Conservation (phyloP, 1,284 basidiomycete species). For the Stereum hirsutum region DNA sequence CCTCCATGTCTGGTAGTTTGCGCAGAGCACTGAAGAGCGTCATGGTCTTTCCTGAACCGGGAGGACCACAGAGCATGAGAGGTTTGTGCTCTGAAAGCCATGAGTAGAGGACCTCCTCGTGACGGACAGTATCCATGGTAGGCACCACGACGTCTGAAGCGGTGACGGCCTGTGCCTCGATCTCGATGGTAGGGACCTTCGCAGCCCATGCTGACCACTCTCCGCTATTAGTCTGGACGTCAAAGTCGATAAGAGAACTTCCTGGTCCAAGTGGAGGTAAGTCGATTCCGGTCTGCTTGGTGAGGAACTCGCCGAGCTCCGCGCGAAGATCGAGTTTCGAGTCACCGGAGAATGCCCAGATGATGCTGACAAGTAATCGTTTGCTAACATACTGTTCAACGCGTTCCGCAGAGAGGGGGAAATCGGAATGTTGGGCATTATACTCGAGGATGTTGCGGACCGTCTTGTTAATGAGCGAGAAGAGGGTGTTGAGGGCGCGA, state of each 20-base stretch:
- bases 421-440: slow-evolving; percentile 91
- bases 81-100: slow-evolving; percentile 99
- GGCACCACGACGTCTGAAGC: slow-evolving; percentile 96
- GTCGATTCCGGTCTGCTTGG: slow-evolving; percentile 83
- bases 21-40: slow-evolving; percentile 98
- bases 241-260: slow-evolving; percentile 89
- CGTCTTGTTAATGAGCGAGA: slow-evolving; percentile 96
- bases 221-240: slow-evolving; percentile 80
- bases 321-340: slow-evolving; percentile 85
- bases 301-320: slow-evolving; percentile 85
- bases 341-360: slow-evolving; percentile 99
- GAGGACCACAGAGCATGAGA: slow-evolving; percentile 96
- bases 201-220: slow-evolving; percentile 93
- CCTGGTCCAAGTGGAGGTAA: slow-evolving; percentile 71
- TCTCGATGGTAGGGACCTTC: slow-evolving; percentile 90
- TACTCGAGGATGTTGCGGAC: slow-evolving; percentile 92
- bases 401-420: slow-evolving; percentile 79
- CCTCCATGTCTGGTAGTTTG: slow-evolving; percentile 97
- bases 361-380: slow-evolving; percentile 85
- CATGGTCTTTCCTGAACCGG: slow-evolving; percentile 99
- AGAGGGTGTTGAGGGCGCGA: slow-evolving; percentile 90
- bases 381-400: slow-evolving; percentile 89
- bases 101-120: slow-evolving; percentile 97
- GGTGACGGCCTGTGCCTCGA: slow-evolving; percentile 93
- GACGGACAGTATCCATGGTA: slow-evolving; percentile 96